Conservation (phyloP, 257 asterid species). For the Avicennia marina region DNA sequence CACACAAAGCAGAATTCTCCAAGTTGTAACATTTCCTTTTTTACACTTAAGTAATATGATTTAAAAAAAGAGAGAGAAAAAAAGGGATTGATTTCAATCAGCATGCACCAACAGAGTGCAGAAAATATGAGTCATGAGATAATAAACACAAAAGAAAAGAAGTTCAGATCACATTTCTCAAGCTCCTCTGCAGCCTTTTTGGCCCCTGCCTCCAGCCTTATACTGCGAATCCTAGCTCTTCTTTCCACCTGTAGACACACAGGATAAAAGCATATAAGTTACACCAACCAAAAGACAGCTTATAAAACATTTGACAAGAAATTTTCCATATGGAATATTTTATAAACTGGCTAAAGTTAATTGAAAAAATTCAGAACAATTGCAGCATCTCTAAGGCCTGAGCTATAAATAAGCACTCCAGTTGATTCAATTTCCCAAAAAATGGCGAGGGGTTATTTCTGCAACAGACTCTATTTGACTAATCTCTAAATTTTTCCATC, state of each 20-base stretch:
- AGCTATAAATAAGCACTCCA: not conserved
- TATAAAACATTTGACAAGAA: not conserved
- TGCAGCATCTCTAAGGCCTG: not conserved
- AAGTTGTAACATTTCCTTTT: not conserved
- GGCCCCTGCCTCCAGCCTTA: conserved; percentile 89
- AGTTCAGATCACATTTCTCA: conserved; percentile 57
- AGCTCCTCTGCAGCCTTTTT: conserved; percentile 88
- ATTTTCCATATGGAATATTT: not conserved
- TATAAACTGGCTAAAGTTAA: not conserved
- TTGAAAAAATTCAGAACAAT: not conserved
- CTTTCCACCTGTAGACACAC: conserved; percentile 51
- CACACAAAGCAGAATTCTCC: not conserved
- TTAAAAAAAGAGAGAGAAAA: not conserved
- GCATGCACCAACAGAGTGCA: conserved; percentile 7
- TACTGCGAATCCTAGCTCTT: conserved; percentile 80
- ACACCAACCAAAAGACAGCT: not conserved
- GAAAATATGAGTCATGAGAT: not conserved
- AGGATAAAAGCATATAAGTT: conserved; percentile 1
- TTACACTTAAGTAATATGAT: not conserved
- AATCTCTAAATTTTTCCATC: too few relatives aligned
- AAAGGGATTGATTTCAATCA: not conserved
- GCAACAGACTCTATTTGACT: too few relatives aligned
- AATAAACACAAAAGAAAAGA: conserved; percentile 1
- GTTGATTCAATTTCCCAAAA: not conserved
- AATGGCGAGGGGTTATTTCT: too few relatives aligned